A percentile compares a stretch with the other conserved stretches of the same genome.
These are phyloP conservation scores for Sporisorium iseilematis-ciliati DNA, from an alignment of 1,284 basidiomycete genomes.

Conservation along the genomic window DNA sequence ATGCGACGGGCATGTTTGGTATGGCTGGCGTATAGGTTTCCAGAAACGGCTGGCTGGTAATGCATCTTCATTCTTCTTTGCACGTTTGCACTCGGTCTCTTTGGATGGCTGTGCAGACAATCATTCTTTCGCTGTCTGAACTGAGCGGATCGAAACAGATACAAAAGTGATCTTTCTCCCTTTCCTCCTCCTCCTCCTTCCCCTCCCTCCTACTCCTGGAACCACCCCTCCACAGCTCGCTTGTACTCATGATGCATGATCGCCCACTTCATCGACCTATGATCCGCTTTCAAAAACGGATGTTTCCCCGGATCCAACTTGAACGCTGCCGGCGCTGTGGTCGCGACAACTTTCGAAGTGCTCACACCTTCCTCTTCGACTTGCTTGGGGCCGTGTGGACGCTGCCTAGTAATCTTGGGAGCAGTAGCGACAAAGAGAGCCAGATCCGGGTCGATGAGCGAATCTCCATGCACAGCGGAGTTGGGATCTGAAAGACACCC, in stretches of 20 bases:
- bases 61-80: too few species aligned
- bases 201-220: slow-evolving; percentile 1
- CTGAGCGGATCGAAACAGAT: slow-evolving; percentile 8
- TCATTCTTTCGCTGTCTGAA: background rate
- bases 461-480: slow-evolving; percentile 16
- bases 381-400: slow-evolving; percentile 31
- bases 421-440: slow-evolving; percentile 28
- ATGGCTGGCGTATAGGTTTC: slow-evolving; percentile 54
- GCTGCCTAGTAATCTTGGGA: slow-evolving; percentile 39
- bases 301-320: slow-evolving; percentile 34
- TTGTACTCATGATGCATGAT: slow-evolving; percentile 52
- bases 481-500: slow-evolving; percentile 21
- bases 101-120: background rate
- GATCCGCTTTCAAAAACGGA: slow-evolving; percentile 38
- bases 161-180: slow-evolving; percentile 7
- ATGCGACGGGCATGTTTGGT: slow-evolving; percentile 66
- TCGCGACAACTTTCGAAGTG: background rate
- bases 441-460: slow-evolving; percentile 29
- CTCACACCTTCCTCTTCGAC: background rate
- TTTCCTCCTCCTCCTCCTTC: background rate
- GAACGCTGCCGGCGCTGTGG: slow-evolving; percentile 7
- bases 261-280: slow-evolving; percentile 52
- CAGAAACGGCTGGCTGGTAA: too few species aligned
- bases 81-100: background rate
- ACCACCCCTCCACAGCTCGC: slow-evolving; percentile 32